Percentiles rank a stretch among this genome's conserved stretches.
Conservation (phyloP, 2,329 filamentous ascomycete species). For the Xylariomycetidae sp. region DNA sequence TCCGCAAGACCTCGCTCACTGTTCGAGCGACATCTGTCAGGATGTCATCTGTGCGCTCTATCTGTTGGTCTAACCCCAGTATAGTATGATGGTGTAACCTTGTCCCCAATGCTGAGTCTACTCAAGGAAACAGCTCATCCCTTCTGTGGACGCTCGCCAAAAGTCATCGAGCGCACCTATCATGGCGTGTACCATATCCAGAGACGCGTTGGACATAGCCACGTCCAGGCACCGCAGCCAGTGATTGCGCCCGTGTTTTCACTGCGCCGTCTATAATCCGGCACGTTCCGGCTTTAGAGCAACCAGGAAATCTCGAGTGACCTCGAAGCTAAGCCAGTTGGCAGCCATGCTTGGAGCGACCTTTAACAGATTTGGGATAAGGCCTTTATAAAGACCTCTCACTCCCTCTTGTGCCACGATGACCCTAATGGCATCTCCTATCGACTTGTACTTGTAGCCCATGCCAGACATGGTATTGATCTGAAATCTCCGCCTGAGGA, state of each 20-base stretch:
- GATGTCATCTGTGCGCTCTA: neutral
- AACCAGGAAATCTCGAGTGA: slow-evolving; percentile 82
- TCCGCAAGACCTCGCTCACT: neutral
- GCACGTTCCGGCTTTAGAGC: slow-evolving; percentile 43
- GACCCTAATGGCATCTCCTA: slow-evolving; percentile 73
- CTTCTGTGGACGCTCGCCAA: no score
- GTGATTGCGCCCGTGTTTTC: slow-evolving; percentile 1
- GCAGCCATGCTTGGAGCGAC: slow-evolving; percentile 98
- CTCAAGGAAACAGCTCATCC: no score
- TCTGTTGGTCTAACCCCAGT: slow-evolving; percentile 1
- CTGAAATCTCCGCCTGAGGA: slow-evolving; percentile 88
- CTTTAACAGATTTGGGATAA: slow-evolving; percentile 91
- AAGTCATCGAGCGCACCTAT: no score
- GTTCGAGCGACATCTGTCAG: neutral
- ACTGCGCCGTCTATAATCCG: slow-evolving; percentile 14
- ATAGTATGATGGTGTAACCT: neutral
- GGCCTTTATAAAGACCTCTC: slow-evolving; percentile 87
- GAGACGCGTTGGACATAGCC: no score
- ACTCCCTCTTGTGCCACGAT: slow-evolving; percentile 82
- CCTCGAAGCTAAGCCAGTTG: slow-evolving; percentile 95
- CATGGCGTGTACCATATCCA: no score
- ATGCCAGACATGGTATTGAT: slow-evolving; percentile 99
- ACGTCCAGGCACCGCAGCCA: no score
- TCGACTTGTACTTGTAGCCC: slow-evolving; percentile 89
- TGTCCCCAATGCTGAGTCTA: no score